Evolutionary conservation across 106 monocot genomes (phyloP).

Genomic region (Phalaenopsis equestris): DNA sequence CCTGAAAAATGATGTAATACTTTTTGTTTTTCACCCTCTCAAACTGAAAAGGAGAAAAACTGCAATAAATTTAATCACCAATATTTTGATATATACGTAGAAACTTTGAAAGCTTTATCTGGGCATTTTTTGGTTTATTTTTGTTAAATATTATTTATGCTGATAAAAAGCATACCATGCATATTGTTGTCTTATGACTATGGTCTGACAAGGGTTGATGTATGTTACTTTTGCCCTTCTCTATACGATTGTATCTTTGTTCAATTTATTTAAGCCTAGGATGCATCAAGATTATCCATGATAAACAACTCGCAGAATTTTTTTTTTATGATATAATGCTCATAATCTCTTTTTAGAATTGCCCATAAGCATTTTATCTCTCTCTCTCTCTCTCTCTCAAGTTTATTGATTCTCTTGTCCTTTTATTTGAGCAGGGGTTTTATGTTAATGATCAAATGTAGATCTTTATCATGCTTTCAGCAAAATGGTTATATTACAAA

Average conservation of each 20-base stretch:
- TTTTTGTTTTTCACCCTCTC: not conserved
- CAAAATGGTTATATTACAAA: not conserved
- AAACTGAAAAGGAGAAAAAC: not conserved
- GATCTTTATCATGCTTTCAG: not conserved
- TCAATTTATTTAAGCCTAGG: not conserved
- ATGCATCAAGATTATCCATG: not conserved
- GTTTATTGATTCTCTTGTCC: not conserved
- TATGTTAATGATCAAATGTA: not conserved
- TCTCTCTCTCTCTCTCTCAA: not conserved
- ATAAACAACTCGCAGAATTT: not conserved
- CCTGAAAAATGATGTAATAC: not conserved
- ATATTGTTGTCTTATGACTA: too few relatives aligned
- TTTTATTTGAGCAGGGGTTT: not conserved
- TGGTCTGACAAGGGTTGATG: too few relatives aligned
- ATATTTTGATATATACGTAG: not conserved
- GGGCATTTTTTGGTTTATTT: not conserved
- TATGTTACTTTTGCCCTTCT: too few relatives aligned
- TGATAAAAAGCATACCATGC: not conserved
- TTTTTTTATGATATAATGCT: not conserved
- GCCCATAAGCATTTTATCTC: not conserved
- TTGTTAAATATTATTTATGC: not conserved
- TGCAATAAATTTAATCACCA: not conserved
- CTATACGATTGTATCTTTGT: too few relatives aligned
- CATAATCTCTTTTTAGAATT: not conserved
- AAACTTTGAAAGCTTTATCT: not conserved